These are phyloP conservation scores for Kwoniella sp. DNA, from an alignment of 768 basidiomycete genomes.

Conservation along the genomic window DNA sequence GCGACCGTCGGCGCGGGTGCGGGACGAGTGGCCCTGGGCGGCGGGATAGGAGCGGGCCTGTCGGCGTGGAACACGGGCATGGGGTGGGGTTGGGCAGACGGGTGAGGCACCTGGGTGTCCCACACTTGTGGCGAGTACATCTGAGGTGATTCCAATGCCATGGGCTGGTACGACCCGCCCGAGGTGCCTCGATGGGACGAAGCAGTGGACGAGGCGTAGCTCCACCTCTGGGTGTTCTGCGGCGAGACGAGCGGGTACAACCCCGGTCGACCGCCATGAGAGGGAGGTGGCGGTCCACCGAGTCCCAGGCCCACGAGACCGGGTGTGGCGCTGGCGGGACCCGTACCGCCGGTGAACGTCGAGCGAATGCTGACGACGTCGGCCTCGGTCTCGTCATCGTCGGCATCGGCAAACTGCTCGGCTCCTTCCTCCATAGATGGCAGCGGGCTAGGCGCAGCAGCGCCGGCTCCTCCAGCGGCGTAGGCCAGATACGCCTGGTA, in stretches of 20 bases:
- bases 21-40: conserved; percentile 22
- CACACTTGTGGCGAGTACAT: conserved; percentile 18
- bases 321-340: conserved; percentile 20
- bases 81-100: neutral
- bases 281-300: conserved; percentile 35
- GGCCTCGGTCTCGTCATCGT: conserved; percentile 50
- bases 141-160: conserved; percentile 24
- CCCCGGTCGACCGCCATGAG: conserved; percentile 31
- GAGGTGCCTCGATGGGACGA: conserved; percentile 34
- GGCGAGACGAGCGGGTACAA: conserved; percentile 31
- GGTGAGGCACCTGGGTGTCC: conserved; percentile 12
- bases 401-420: conserved; percentile 52
- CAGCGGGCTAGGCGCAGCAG: conserved; percentile 13
- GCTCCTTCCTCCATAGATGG: conserved; percentile 29
- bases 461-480: conserved; percentile 22
- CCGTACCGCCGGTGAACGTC: conserved; percentile 13
- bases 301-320: conserved; percentile 45
- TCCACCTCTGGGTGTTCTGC: conserved; percentile 35
- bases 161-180: conserved; percentile 27
- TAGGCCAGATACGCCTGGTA: conserved; percentile 39
- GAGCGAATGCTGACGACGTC: conserved; percentile 42
- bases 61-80: conserved; percentile 20
- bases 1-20: conserved; percentile 13
- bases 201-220: conserved; percentile 39
- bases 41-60: conserved; percentile 24